These are phyloP conservation scores for Quercus lobata DNA, from an alignment of 331 rosid species.

Conservation along the genomic window DNA sequence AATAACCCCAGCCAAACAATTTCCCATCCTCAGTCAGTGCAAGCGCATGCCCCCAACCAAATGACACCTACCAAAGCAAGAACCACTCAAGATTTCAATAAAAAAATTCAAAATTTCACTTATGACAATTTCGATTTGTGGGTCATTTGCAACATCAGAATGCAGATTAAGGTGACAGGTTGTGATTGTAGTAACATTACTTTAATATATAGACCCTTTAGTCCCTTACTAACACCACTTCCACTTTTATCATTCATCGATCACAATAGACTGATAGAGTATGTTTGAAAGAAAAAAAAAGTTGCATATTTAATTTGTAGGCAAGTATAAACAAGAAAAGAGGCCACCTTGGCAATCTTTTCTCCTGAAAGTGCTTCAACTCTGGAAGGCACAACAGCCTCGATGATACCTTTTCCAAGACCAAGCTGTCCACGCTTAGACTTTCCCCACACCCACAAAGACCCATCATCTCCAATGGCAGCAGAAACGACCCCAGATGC, in stretches of 20 bases:
- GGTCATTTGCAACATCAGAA: too few species aligned
- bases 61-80: constrained; percentile 57
- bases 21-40: constrained; percentile 80
- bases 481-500: constrained; percentile 87
- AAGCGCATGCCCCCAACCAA: constrained; percentile 97
- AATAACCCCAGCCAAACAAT: constrained; percentile 93
- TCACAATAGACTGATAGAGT: too few species aligned
- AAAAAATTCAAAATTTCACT: neutral
- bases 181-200: too few species aligned
- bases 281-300: too few species aligned
- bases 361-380: constrained; percentile 63
- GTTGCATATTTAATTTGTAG: too few species aligned
- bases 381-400: constrained; percentile 54
- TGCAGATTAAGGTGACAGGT: too few species aligned
- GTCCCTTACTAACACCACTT: too few species aligned
- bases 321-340: too few species aligned
- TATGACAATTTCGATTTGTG: neutral
- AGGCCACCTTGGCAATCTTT: constrained; percentile 62
- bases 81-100: neutral
- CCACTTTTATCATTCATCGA: too few species aligned
- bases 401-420: constrained; percentile 50
- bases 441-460: constrained; percentile 90
- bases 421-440: constrained; percentile 92
- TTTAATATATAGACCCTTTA: too few species aligned
- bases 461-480: constrained; percentile 82